These are phyloP conservation scores for Ascomycota sp. DNA, from an alignment of 2,329 filamentous ascomycete genomes.

Conservation along the genomic window DNA sequence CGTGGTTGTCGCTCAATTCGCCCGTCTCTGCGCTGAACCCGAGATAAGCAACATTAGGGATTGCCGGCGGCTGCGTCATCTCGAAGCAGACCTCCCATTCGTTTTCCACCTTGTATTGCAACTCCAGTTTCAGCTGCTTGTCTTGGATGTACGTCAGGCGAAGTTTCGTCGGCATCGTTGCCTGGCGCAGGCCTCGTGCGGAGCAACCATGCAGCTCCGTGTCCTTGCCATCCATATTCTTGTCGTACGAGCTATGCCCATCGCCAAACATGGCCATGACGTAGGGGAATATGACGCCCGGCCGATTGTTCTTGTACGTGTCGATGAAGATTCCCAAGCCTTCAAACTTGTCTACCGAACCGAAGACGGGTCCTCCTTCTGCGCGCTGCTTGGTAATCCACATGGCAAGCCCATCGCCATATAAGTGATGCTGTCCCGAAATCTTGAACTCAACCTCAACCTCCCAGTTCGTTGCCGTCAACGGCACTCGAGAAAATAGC, in stretches of 20 bases:
- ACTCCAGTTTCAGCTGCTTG: constrained; percentile 68
- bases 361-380: constrained; percentile 64
- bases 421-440: constrained; percentile 67
- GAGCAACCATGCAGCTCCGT: constrained; percentile 90
- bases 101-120: constrained; percentile 80
- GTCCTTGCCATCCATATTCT: constrained; percentile 79
- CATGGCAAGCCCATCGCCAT: constrained; percentile 91
- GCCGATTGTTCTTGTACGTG: constrained; percentile 98
- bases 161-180: constrained; percentile 59
- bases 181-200: constrained; percentile 68
- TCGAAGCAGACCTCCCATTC: constrained; percentile 85
- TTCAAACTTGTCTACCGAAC: constrained; percentile 70
- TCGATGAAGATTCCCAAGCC: constrained; percentile 90
- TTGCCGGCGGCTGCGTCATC: constrained; percentile 42
- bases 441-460: constrained; percentile 92
- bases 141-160: constrained; percentile 92
- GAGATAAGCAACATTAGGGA: constrained; percentile 56
- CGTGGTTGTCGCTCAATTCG: constrained; percentile 91
- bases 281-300: constrained; percentile 85
- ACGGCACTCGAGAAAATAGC: constrained; percentile 78
- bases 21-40: constrained; percentile 77
- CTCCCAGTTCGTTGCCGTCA: constrained; percentile 98
- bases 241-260: constrained; percentile 71
- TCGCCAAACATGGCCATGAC: constrained; percentile 98
- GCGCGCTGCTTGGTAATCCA: constrained; percentile 92